Conservation (phyloP, 257 asterid species). For the Plantago ovata region DNA sequence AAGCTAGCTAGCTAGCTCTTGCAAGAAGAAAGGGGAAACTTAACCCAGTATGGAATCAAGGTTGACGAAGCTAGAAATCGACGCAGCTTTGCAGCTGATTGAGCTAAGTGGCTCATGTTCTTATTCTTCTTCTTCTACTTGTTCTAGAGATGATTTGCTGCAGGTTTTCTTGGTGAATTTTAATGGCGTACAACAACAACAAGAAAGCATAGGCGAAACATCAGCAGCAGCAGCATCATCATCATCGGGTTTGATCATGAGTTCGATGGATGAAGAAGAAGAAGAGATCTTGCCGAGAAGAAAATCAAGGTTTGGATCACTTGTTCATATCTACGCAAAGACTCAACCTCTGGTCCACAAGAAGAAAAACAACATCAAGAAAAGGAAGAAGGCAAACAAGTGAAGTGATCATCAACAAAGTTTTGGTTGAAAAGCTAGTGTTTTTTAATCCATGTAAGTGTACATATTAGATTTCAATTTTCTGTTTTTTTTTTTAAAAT, state of each 20-base stretch:
- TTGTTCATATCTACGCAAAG: conserved; percentile 35
- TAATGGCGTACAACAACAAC: conserved; percentile 7
- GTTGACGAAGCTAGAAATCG: conserved; percentile 47
- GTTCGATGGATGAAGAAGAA: too few relatives aligned
- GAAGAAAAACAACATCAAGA: conserved; percentile 12
- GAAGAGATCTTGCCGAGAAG: conserved; percentile 35
- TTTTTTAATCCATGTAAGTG: conserved; percentile 6
- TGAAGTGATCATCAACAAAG: too few relatives aligned
- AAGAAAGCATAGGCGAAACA: conserved; percentile 18
- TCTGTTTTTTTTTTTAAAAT: too few relatives aligned
- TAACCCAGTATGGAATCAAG: conserved; percentile 34
- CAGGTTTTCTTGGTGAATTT: conserved; percentile 23
- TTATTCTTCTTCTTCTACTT: not conserved
- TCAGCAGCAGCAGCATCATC: conserved; percentile 10
- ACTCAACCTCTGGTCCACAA: conserved; percentile 28
- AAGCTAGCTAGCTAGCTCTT: too few relatives aligned
- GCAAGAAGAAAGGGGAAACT: not conserved
- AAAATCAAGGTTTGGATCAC: conserved; percentile 34
- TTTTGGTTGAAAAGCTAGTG: not conserved
- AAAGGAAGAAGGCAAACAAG: not conserved
- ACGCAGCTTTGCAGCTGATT: conserved; percentile 60
- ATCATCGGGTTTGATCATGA: not conserved
- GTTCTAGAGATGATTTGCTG: conserved; percentile 16
- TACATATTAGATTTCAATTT: too few relatives aligned
- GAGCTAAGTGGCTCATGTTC: conserved; percentile 48